These are phyloP conservation scores for Pyricularia pennisetigena DNA, from an alignment of 2,329 filamentous ascomycete genomes.

Conservation along the genomic window DNA sequence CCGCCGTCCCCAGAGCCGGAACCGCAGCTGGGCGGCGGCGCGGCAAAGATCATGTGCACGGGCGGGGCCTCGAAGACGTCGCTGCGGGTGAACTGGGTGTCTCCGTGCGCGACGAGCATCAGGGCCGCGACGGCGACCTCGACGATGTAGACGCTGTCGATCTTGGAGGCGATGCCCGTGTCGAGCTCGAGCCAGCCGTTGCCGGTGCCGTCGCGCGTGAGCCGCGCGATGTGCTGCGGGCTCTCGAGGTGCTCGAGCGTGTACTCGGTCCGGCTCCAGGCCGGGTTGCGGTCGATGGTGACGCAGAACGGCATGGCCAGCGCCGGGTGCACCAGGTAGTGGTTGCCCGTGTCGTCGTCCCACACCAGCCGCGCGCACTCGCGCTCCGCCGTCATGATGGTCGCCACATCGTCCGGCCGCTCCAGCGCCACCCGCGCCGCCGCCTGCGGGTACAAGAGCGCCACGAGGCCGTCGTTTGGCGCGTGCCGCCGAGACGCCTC, in stretches of 20 bases:
- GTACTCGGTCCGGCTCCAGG: conserved; percentile 53
- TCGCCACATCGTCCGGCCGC: conserved; percentile 45
- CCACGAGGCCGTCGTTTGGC: conserved; percentile 54
- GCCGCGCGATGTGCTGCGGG: conserved; percentile 47
- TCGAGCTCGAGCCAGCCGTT: conserved; percentile 52
- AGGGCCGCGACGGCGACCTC: conserved; percentile 53
- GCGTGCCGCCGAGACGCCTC: conserved; percentile 40
- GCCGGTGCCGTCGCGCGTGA: conserved; percentile 51
- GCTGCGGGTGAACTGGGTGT: conserved; percentile 39
- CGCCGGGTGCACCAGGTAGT: conserved; percentile 55
- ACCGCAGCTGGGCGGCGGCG: conserved; percentile 8
- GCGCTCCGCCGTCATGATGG: conserved; percentile 53
- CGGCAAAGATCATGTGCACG: conserved; percentile 14
- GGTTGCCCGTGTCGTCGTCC: conserved; percentile 48
- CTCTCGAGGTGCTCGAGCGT: conserved; percentile 55
- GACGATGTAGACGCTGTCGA: conserved; percentile 51
- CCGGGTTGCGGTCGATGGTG: conserved; percentile 45
- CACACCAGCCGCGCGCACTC: conserved; percentile 66
- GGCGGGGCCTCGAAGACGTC: conserved; percentile 54
- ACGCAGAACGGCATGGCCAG: conserved; percentile 55
- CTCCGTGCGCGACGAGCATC: conserved; percentile 46
- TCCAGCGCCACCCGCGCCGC: conserved; percentile 55
- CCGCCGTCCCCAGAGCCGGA: conserved; percentile 11
- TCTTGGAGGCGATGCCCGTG: conserved; percentile 47
- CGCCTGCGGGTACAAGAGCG: conserved; percentile 56